phyloP scores from a whole-genome alignment of 2,329 filamentous ascomycete species.

The Sordariomycetes sp. region DNA sequence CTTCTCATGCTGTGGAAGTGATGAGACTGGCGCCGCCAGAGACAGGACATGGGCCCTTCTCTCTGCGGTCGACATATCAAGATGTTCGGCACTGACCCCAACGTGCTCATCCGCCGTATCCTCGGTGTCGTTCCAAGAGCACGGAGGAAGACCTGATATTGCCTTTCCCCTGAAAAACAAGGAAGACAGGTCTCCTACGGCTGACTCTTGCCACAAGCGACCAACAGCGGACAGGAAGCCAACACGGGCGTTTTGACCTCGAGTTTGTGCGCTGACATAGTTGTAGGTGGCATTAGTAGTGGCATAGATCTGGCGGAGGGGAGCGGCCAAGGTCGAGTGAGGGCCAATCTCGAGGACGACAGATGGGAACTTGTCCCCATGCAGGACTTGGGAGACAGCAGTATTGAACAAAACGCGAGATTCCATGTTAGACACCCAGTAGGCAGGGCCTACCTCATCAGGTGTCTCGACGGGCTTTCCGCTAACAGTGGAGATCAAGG shows the following conservation, averaged over 20 bases:
- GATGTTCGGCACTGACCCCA: background rate
- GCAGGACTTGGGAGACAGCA: slow-evolving; percentile 5
- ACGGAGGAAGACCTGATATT: background rate
- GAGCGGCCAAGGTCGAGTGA: slow-evolving; percentile 7
- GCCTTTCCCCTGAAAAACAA: background rate
- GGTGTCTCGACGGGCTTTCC: background rate
- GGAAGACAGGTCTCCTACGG: background rate
- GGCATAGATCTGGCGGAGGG: slow-evolving; percentile 8
- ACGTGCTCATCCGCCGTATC: background rate
- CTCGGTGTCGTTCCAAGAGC: background rate
- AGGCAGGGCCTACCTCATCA: slow-evolving; percentile 2
- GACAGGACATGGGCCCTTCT: background rate
- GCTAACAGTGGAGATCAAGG: background rate
- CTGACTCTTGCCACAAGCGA: background rate
- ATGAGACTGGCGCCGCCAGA: background rate
- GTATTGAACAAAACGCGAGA: slow-evolving; percentile 6
- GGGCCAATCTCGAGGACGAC: slow-evolving; percentile 8
- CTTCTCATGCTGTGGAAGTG: slow-evolving; percentile 1
- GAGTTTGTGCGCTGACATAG: slow-evolving; percentile 1
- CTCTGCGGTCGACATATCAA: background rate
- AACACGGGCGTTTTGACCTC: slow-evolving; percentile 1
- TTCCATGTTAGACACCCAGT: slow-evolving; percentile 8
- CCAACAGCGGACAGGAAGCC: background rate
- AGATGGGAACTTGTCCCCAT: slow-evolving; percentile 13
- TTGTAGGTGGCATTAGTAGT: background rate